phyloP scores from a whole-genome alignment of 306 rosid species.

The Quercus agrifolia region DNA sequence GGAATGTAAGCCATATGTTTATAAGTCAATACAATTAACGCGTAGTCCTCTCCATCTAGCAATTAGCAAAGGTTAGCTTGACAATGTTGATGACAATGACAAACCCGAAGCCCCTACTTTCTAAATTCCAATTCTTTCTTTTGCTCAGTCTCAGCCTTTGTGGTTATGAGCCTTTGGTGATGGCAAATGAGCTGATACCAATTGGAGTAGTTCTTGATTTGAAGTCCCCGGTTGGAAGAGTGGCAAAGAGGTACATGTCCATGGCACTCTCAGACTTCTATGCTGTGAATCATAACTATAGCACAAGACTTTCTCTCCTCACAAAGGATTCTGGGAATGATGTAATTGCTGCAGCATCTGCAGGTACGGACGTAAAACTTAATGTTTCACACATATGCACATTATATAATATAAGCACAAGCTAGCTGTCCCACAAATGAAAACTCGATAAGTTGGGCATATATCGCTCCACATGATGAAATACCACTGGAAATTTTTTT shows the following conservation, averaged over 20 bases:
- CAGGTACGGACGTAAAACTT: background rate
- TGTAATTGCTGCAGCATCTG: conserved; percentile 26
- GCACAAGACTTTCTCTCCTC: conserved; percentile 9
- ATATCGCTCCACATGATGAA: too few relatives aligned
- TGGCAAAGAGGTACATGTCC: conserved; percentile 9
- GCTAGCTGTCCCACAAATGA: too few relatives aligned
- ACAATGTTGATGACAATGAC: background rate
- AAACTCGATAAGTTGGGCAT: too few relatives aligned
- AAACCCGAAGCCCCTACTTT: background rate
- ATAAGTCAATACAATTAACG: too few relatives aligned
- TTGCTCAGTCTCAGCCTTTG: background rate
- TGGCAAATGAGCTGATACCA: conserved; percentile 16
- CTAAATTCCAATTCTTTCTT: background rate
- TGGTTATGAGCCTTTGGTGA: background rate
- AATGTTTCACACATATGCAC: too few relatives aligned
- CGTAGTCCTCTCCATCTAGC: too few relatives aligned
- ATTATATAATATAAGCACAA: too few relatives aligned
- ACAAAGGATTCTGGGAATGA: conserved; percentile 12
- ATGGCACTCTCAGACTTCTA: conserved; percentile 33
- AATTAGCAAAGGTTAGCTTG: too few relatives aligned
- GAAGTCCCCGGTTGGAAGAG: conserved; percentile 9
- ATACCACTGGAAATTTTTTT: too few relatives aligned
- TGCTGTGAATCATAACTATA: background rate
- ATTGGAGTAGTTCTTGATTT: conserved; percentile 30
- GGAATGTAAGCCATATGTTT: too few relatives aligned